These are phyloP conservation scores for Pholiota adiposa DNA, from an alignment of 1,284 basidiomycete genomes.

Conservation along the genomic window DNA sequence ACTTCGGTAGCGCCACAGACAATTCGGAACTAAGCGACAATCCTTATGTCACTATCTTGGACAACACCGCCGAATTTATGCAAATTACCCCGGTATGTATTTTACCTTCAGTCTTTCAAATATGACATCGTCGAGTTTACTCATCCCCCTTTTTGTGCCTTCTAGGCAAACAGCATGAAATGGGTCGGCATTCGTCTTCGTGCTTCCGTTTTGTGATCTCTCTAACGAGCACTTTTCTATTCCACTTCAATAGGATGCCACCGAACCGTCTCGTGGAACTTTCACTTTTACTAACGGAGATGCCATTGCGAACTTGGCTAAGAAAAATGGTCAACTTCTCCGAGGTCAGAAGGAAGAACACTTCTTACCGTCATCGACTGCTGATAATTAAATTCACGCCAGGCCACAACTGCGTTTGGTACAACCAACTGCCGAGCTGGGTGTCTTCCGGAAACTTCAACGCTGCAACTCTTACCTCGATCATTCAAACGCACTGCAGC, in stretches of 20 bases:
- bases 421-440: conserved; percentile 57
- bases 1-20: conserved; percentile 64
- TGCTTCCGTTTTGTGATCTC: too few relatives aligned
- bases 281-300: conserved; percentile 33
- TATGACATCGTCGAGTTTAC: too few relatives aligned
- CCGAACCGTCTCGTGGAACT: conserved; percentile 49
- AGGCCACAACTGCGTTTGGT: conserved; percentile 60
- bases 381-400: not conserved
- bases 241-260: conserved; percentile 52
- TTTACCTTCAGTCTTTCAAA: too few relatives aligned
- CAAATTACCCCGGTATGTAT: conserved; percentile 49
- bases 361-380: not conserved
- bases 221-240: too few relatives aligned
- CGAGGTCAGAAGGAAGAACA: conserved; percentile 31
- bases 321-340: conserved; percentile 44
- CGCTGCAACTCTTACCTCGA: conserved; percentile 44
- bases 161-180: conserved; percentile 54
- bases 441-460: conserved; percentile 48
- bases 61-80: conserved; percentile 47
- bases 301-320: conserved; percentile 47
- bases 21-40: conserved; percentile 54
- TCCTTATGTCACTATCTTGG: conserved; percentile 45
- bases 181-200: conserved; percentile 41
- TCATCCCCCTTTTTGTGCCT: too few relatives aligned
- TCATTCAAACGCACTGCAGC: conserved; percentile 49